Conservation (phyloP, 2,329 filamentous ascomycete genomes). For the Cordyceps fumosorosea region DNA sequence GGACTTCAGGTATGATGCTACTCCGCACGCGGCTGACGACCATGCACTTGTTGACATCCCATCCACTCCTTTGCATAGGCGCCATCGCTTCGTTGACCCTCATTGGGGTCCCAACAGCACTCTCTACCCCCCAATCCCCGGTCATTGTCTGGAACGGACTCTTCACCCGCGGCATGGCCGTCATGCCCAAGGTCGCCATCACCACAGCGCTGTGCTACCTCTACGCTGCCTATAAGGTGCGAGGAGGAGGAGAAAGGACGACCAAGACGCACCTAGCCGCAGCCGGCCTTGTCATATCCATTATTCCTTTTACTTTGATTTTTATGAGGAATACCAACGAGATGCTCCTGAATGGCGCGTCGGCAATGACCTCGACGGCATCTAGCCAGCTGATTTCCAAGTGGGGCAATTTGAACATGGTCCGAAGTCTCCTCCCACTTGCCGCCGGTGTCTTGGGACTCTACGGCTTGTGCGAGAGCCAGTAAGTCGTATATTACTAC, state of each 20-base stretch:
- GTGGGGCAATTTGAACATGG: not conserved
- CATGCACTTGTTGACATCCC: not conserved
- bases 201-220: constrained; percentile 19
- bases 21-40: not conserved
- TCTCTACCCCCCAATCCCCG: not conserved
- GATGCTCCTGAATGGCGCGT: not conserved
- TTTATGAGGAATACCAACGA: not conserved
- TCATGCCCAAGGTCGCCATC: constrained; percentile 30
- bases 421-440: not conserved
- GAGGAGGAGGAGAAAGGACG: not conserved
- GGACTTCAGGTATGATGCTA: not conserved
- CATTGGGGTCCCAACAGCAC: not conserved
- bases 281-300: not conserved
- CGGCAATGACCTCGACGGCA: not conserved
- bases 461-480: not conserved
- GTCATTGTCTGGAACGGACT: constrained; percentile 28
- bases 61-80: not conserved
- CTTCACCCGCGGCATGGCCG: constrained; percentile 29
- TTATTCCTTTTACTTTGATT: not conserved
- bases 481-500: not conserved
- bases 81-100: not conserved
- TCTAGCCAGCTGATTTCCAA: not conserved
- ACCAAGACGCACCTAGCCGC: not conserved
- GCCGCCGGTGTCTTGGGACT: not conserved
- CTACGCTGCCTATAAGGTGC: not conserved